Evolutionary conservation across 2,329 filamentous ascomycete species (phyloP).

Genomic region (Hawksworthiomyces lignivorus): DNA sequence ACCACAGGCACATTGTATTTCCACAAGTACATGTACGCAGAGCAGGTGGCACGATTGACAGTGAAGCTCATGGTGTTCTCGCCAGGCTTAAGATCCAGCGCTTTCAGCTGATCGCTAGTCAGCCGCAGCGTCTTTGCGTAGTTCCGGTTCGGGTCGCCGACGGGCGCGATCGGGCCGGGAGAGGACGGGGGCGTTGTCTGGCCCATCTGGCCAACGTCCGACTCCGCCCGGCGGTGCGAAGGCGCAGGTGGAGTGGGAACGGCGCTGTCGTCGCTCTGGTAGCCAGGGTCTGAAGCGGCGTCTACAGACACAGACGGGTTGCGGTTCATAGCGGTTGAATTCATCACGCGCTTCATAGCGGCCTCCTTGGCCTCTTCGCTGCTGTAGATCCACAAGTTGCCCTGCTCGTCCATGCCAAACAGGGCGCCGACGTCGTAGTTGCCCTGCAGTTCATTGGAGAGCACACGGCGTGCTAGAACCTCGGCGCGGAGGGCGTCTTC

Average conservation of each 20-base stretch:
- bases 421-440: slow-evolving; percentile 94
- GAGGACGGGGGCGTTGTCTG: slow-evolving; percentile 63
- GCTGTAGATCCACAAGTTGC: slow-evolving; percentile 99
- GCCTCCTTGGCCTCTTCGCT: slow-evolving; percentile 93
- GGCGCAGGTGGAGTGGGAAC: slow-evolving; percentile 34
- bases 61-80: slow-evolving; percentile 93
- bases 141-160: slow-evolving; percentile 69
- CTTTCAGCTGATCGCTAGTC: slow-evolving; percentile 91
- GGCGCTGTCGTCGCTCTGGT: slow-evolving; percentile 81
- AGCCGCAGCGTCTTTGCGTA: slow-evolving; percentile 94
- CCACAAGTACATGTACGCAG: slow-evolving; percentile 92
- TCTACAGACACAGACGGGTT: slow-evolving; percentile 57
- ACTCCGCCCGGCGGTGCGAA: slow-evolving; percentile 58
- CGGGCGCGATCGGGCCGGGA: slow-evolving; percentile 48
- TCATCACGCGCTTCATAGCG: slow-evolving; percentile 60
- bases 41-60: slow-evolving; percentile 88
- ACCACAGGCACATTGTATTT: slow-evolving; percentile 85
- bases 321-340: slow-evolving; percentile 41
- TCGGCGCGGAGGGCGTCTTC: slow-evolving; percentile 88
- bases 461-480: slow-evolving; percentile 83
- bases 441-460: slow-evolving; percentile 86
- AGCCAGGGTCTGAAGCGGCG: slow-evolving; percentile 84
- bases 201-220: slow-evolving; percentile 48
- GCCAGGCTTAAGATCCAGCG: slow-evolving; percentile 72
- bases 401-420: slow-evolving; percentile 89